Evolutionary conservation across 2,329 filamentous ascomycete genomes (phyloP).

Genomic region (Grosmannia penicillata): DNA sequence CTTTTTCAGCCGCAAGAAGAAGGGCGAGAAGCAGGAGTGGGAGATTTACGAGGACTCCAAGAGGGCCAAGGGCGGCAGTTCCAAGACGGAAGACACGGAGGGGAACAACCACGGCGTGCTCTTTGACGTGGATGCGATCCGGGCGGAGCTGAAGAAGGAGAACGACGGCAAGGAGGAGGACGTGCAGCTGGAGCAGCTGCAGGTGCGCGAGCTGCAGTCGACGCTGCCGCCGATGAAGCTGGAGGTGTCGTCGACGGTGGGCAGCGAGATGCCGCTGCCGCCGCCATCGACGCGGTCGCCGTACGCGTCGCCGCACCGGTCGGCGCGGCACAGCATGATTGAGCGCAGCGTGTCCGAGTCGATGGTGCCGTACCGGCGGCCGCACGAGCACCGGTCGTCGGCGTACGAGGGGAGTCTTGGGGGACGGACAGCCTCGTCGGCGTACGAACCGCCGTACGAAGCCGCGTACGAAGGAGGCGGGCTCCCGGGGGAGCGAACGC

Average conservation of each 20-base stretch:
- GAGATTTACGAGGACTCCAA: constrained; percentile 69
- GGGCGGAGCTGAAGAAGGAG: constrained; percentile 66
- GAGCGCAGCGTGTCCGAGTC: background rate
- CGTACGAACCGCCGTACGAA: too few relatives aligned
- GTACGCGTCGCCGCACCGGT: constrained; percentile 12
- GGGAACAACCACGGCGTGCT: constrained; percentile 51
- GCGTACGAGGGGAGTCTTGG: too few relatives aligned
- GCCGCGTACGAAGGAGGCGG: constrained; percentile 16
- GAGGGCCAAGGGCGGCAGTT: background rate
- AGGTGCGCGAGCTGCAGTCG: constrained; percentile 69
- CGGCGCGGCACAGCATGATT: constrained; percentile 14
- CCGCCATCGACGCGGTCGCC: constrained; percentile 14
- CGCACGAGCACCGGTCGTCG: constrained; percentile 3
- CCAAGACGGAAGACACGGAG: constrained; percentile 30
- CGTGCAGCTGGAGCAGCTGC: constrained; percentile 25
- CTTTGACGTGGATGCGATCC: constrained; percentile 92
- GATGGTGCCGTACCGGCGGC: constrained; percentile 5
- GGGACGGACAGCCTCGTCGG: too few relatives aligned
- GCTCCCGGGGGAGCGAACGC: constrained; percentile 14
- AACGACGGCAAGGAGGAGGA: constrained; percentile 22
- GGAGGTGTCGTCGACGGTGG: constrained; percentile 26
- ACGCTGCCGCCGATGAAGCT: constrained; percentile 86
- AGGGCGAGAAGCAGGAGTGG: constrained; percentile 73
- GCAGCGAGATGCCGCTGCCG: constrained; percentile 13
- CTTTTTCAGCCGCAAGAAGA: constrained; percentile 74